These are phyloP conservation scores for Taxawa tesnikishii DNA, from an alignment of 2,329 filamentous ascomycete species.

Conservation along the genomic window DNA sequence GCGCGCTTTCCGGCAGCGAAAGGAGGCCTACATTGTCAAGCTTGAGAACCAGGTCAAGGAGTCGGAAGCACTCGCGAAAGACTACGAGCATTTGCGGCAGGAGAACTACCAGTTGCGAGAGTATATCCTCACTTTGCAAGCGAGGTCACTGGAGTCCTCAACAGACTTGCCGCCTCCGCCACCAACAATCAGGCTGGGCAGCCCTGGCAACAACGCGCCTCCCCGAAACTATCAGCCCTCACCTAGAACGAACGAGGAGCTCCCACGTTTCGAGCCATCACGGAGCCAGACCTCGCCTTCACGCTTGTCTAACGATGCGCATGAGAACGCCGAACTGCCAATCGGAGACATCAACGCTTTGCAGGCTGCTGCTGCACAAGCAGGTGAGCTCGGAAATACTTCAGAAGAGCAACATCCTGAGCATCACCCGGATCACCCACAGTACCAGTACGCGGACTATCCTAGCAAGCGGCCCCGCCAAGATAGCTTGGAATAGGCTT, in stretches of 20 bases:
- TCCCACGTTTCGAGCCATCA: not conserved
- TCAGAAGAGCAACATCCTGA: too few species aligned
- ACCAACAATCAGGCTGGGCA: slow-evolving; percentile 59
- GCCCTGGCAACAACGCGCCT: slow-evolving; percentile 22
- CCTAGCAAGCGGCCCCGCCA: too few species aligned
- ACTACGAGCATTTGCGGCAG: slow-evolving; percentile 66
- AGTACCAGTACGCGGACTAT: too few species aligned
- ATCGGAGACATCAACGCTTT: slow-evolving; percentile 20
- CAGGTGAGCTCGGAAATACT: slow-evolving; percentile 4
- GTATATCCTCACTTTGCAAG: slow-evolving; percentile 85
- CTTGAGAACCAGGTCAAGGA: slow-evolving; percentile 88
- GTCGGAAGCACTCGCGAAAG: slow-evolving; percentile 60
- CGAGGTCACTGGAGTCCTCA: slow-evolving; percentile 68
- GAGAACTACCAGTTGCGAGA: slow-evolving; percentile 88
- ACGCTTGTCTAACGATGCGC: too few species aligned
- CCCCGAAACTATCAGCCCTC: slow-evolving; percentile 1
- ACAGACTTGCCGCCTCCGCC: slow-evolving; percentile 78
- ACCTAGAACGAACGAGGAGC: not conserved
- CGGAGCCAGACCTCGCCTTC: not conserved
- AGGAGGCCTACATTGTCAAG: slow-evolving; percentile 97
- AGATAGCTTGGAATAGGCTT: too few species aligned
- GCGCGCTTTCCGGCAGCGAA: slow-evolving; percentile 94
- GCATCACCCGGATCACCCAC: too few species aligned
- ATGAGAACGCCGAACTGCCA: slow-evolving; percentile 21
- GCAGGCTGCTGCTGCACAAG: slow-evolving; percentile 21